These are phyloP conservation scores for Oemleria cerasiformis DNA, from an alignment of 306 rosid species.

Conservation along the genomic window DNA sequence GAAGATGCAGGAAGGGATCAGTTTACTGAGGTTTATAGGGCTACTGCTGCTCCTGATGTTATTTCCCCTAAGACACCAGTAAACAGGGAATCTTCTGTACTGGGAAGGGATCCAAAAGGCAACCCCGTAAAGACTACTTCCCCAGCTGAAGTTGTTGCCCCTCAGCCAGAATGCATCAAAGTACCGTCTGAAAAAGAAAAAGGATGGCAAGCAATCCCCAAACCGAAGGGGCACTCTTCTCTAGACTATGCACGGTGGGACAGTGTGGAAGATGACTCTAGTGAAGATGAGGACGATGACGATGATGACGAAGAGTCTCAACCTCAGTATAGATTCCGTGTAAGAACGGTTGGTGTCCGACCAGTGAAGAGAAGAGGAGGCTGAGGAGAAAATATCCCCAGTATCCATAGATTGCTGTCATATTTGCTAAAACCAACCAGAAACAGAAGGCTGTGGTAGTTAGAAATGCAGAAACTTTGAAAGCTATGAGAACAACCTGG, in stretches of 20 bases:
- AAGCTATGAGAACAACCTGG: not conserved
- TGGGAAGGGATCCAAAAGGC: conserved; percentile 37
- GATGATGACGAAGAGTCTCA: conserved; percentile 61
- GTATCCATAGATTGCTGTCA: conserved; percentile 4
- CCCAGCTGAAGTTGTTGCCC: conserved; percentile 31
- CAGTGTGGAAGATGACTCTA: conserved; percentile 83
- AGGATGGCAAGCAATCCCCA: conserved; percentile 92
- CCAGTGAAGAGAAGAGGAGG: conserved; percentile 59
- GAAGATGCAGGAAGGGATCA: conserved; percentile 30
- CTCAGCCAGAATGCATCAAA: conserved; percentile 27
- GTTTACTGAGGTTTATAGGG: conserved; percentile 33
- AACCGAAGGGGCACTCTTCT: conserved; percentile 92
- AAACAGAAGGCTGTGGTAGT: conserved; percentile 6
- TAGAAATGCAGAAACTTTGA: not conserved
- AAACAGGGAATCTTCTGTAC: conserved; percentile 31
- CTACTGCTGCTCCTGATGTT: conserved; percentile 22
- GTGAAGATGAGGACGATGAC: conserved; percentile 59
- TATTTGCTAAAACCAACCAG: not conserved
- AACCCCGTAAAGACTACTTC: conserved; percentile 29
- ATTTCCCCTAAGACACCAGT: conserved; percentile 29
- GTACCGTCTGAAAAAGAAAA: conserved; percentile 43
- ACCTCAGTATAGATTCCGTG: conserved; percentile 78
- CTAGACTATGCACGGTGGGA: conserved; percentile 92
- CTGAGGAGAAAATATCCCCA: conserved; percentile 13
- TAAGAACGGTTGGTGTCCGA: conserved; percentile 71